A percentile compares a stretch with the other conserved stretches of the same genome.
These are phyloP conservation scores for Pseudozyma thailandica DNA, from an alignment of 1,284 basidiomycete species.

Conservation along the genomic window DNA sequence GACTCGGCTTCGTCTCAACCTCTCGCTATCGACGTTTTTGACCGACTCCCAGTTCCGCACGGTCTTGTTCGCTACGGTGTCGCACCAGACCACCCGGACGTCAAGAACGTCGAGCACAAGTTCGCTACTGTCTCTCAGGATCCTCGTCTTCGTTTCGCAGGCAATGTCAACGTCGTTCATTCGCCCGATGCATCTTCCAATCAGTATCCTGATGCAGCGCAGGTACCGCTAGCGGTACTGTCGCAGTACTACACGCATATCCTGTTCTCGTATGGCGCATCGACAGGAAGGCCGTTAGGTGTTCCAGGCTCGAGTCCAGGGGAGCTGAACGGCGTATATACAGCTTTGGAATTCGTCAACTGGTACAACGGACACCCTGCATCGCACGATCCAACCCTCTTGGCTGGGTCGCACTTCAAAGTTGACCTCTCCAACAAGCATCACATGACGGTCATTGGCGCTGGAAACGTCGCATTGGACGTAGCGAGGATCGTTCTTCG, in stretches of 20 bases:
- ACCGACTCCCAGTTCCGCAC: slow-evolving; percentile 91
- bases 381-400: slow-evolving; percentile 57
- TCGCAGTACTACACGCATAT: slow-evolving; percentile 81
- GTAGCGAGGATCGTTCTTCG: slow-evolving; percentile 87
- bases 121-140: slow-evolving; percentile 75
- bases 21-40: slow-evolving; percentile 82
- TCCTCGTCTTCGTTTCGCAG: slow-evolving; percentile 74
- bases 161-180: slow-evolving; percentile 82
- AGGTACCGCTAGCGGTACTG: slow-evolving; percentile 74
- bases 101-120: slow-evolving; percentile 98
- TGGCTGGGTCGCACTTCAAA: slow-evolving; percentile 32
- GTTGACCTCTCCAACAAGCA: slow-evolving; percentile 72
- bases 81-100: slow-evolving; percentile 98
- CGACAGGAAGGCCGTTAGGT: slow-evolving; percentile 71
- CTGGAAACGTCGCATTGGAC: slow-evolving; percentile 96
- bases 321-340: slow-evolving; percentile 73
- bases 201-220: slow-evolving; percentile 71
- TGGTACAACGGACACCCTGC: slow-evolving; percentile 96
- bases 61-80: slow-evolving; percentile 96
- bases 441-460: slow-evolving; percentile 88
- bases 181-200: slow-evolving; percentile 33
- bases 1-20: slow-evolving; percentile 23
- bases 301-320: slow-evolving; percentile 71
- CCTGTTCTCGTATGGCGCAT: slow-evolving; percentile 82
- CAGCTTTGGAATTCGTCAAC: slow-evolving; percentile 88